Base-by-base conservation (phyloP, 1,139 yeast species). In the Candida mesenterica region DNA sequence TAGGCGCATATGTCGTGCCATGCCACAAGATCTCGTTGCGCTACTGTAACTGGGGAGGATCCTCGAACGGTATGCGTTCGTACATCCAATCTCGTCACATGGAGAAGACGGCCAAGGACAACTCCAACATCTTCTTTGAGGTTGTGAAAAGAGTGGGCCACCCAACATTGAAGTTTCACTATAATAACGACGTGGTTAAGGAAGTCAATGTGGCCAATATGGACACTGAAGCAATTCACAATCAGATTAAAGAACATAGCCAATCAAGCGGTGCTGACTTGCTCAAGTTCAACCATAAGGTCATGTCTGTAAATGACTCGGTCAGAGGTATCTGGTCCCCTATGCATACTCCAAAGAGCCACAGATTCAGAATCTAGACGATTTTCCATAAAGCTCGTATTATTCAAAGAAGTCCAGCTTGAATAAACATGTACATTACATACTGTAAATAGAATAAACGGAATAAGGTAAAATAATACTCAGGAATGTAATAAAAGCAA, bases 301-400 rank as follows among this genome's bases (percentile, higher is more conserved):
- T 92, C 28, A 75, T 79, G 58, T 82, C 95, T 30, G 61, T 73
- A 41, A 92, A 90, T 59, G 78, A 77, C 42, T 82, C 95, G 34
- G 92, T 92, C 13, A 83, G 99, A 72, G 99, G 98, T 52, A 73
- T 92, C 36, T 92, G 99, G 98, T 88, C 97, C 33, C 98, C 98
- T 38, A 72, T 92, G 69, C 97, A 92, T 57, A 79, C 75, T 36
- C 80, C 79, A 42, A 82, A 85, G 58, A 68, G 69, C 26, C 69
- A 68, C 55, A 79, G 95, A 63, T 82, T 77, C 65, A 81, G 73
- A 54, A 75, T 87, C 37, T 86, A 67, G 23, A 23, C 6, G n/a
- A 10, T n/a, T n/a, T n/a, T n/a, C n/a, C n/a, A 55, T 30, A 15
- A 22, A 22, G 12, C 24, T 12, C 12, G 10, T 22, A n/a, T 12